Base-by-base conservation (phyloP, 176 grass and related monocot genomes). In the Neostapfia colusana region DNA sequence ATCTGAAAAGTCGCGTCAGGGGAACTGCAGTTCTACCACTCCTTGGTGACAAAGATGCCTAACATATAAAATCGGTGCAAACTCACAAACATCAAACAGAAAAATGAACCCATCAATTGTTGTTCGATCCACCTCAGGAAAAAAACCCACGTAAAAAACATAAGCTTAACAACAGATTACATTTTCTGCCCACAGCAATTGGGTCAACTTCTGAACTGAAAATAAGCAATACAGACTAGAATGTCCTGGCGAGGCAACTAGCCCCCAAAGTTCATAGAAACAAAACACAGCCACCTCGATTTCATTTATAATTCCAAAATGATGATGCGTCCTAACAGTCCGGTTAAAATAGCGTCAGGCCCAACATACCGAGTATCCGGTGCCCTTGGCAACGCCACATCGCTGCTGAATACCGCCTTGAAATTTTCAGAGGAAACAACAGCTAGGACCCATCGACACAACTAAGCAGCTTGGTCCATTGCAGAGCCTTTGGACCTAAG, bases 381-480 rank as follows among this genome's bases (percentile, higher is more conserved):
- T 3, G 2, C 38, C 50, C 50, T 8, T 21, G 50, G 18, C 18
- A 21, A 54, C 50, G 26, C 16, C 39, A 44, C n/a, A 11, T 46
- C 20, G 17, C 73, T 63, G 58, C 60, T 59, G 48, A 53, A 20
- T 35, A 72, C 5, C 27, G 69, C 48, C 69, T 28, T 17, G 11
- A 51, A 46, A 49, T 65, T 43, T 9, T 36, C 63, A 63, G 42
- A 16, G n/a, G n/a, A n/a, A n/a, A n/a, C n/a, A n/a, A 74, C 70
- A 40, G 31, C 31, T 20, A 53, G 35, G 27, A 34, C 21, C 62
- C 63, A 16, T 13, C 26, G 10, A 12, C 34, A 43, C 43, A 45
- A 26, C 21, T 71, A 43, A 80, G 2, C 69, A 17, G 26, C 31
- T 13, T 7, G 61, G 42, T 4, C 6, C 48, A 64, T 70, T 57